Conservation (phyloP, 495 filamentous ascomycete genomes). For the Corynascus novoguineensis region DNA sequence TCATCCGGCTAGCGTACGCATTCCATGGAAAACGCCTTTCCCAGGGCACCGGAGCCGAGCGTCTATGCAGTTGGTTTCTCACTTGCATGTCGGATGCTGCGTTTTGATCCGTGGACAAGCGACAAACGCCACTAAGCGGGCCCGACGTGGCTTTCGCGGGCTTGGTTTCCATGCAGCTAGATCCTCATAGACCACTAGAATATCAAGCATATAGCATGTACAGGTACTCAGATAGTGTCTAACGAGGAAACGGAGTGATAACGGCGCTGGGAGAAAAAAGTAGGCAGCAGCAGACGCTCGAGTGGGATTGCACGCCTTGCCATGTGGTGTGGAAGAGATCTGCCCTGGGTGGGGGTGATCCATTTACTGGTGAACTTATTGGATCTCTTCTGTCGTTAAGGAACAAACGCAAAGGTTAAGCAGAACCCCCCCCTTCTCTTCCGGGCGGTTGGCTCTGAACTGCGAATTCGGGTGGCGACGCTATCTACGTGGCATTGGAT, state of each 20-base stretch:
- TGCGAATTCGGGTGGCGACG: no score
- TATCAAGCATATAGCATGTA: not conserved
- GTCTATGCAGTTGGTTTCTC: conserved; percentile 4
- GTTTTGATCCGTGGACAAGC: not conserved
- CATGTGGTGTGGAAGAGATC: not conserved
- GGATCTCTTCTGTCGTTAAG: no score
- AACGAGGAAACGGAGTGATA: not conserved
- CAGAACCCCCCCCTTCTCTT: no score
- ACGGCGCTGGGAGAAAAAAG: not conserved
- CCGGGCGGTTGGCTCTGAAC: no score
- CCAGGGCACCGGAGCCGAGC: conserved; percentile 1
- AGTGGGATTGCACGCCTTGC: no score
- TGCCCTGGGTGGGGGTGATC: no score
- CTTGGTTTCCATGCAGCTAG: not conserved
- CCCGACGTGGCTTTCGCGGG: not conserved
- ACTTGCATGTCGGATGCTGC: not conserved
- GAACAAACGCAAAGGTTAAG: no score
- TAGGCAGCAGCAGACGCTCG: not conserved
- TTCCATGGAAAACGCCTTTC: not conserved
- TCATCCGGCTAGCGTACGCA: not conserved
- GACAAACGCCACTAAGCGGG: not conserved
- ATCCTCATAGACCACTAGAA: not conserved
- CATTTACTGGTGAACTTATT: no score
- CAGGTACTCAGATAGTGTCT: not conserved
- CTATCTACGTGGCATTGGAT: no score